Evolutionary conservation across 768 basidiomycete genomes (phyloP), one percentile per base, ranked within the genome.

Genomic region (Panaeolus cyanescens): DNA sequence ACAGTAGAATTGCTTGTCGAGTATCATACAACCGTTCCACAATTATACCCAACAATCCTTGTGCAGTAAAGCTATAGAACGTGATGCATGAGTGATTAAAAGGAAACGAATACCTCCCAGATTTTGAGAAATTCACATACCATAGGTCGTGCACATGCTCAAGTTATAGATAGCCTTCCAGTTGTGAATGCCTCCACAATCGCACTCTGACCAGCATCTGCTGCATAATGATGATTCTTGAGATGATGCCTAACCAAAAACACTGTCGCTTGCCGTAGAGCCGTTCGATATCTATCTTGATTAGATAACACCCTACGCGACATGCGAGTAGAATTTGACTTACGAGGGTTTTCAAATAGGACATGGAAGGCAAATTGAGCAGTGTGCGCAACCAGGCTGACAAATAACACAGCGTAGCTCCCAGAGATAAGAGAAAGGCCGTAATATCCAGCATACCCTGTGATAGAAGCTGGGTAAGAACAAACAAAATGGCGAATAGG

Each of bases 301-400:
- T 58, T 54, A 62, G 40, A 32, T 25, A 12, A 32, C n/a, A n/a
- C n/a, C 9, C 10, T 10, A 12, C 7, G 12, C 10, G 22, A 36
- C 25, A 45, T n/a, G 32, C 58, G 56, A 19, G 50, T 15, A 53
- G 53, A 57, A 32, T 31, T 20, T 31, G 31, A 80, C 93, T 71
- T 70, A 96, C 95, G 97, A 63, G 97, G 96, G 69, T 96, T 99
- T 78, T 99, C 97, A 68, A 99, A 99, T 74, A 89, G 89, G 15
- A 95, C 83, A 56, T 99, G 80, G 83, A 99, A 99, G 1, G 90
- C 95, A 73, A 99, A 99, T 68, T 99, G 97, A 17, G 93, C 92
- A 0, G 95, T 92, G 68, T 99, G 97, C 0, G 92, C 96, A 2
- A 88, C 89, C 17, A 99, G 84, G 66, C 93, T 95, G 63, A 89